A percentile compares a stretch with the other conserved stretches of the same genome.
phyloP scores from a whole-genome alignment of 352 stramenopile species.

The Phytophthora pini region DNA sequence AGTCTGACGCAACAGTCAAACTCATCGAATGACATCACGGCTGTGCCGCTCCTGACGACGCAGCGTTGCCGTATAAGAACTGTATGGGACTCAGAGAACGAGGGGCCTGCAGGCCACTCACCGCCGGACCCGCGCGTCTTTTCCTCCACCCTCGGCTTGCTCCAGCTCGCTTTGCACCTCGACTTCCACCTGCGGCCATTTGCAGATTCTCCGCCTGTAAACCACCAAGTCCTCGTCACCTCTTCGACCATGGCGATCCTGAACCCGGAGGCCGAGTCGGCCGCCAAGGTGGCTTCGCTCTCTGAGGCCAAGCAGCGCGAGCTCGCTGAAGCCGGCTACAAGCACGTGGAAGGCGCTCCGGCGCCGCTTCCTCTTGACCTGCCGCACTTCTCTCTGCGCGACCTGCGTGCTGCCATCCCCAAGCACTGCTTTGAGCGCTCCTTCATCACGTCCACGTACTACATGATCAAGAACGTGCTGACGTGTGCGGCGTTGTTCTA shows the following conservation, averaged over 20 bases:
- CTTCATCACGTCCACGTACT: constrained; percentile 90
- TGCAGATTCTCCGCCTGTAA: constrained; percentile 38
- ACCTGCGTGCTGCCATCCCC: constrained; percentile 92
- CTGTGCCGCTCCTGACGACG: constrained; percentile 38
- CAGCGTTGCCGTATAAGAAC: neutral
- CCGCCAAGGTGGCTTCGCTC: constrained; percentile 27
- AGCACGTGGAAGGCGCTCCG: constrained; percentile 74
- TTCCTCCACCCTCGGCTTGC: constrained; percentile 8
- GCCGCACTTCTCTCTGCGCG: constrained; percentile 89
- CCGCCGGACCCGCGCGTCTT: constrained; percentile 24
- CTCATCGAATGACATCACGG: constrained; percentile 58
- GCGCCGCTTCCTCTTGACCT: constrained; percentile 81
- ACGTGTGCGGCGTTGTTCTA: constrained; percentile 93
- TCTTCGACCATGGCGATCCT: constrained; percentile 64
- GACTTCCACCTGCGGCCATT: constrained; percentile 32
- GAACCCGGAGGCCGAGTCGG: constrained; percentile 58
- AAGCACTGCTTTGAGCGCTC: constrained; percentile 97
- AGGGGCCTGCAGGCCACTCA: constrained; percentile 33
- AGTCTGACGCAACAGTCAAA: constrained; percentile 28
- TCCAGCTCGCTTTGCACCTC: neutral
- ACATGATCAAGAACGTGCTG: constrained; percentile 92
- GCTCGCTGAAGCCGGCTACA: constrained; percentile 72
- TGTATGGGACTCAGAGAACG: constrained; percentile 1
- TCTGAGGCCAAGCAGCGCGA: constrained; percentile 52
- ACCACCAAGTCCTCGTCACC: constrained; percentile 9